Evolutionary conservation across 2,329 filamentous ascomycete species (phyloP).

Genomic region (Cladosporium oxysporum): DNA sequence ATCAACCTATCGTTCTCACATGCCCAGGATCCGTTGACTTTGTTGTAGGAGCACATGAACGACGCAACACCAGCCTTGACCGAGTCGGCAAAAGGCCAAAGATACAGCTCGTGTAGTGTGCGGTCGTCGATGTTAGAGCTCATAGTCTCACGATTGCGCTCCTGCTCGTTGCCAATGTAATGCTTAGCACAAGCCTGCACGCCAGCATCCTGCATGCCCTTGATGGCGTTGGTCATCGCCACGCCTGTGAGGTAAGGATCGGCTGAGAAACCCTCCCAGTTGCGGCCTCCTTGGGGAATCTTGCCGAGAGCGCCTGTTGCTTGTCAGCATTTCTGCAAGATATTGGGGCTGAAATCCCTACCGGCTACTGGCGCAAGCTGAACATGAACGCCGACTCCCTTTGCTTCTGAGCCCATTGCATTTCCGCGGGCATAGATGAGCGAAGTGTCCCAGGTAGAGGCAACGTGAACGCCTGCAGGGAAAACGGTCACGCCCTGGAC

Average conservation of each 20-base stretch:
- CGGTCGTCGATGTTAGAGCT: constrained; percentile 34
- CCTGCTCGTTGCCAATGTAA: constrained; percentile 22
- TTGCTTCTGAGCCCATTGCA: constrained; percentile 72
- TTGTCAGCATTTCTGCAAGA: background rate
- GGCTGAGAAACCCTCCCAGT: constrained; percentile 62
- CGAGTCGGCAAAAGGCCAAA: constrained; percentile 28
- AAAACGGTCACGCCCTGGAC: constrained; percentile 83
- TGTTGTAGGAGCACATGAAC: constrained; percentile 36
- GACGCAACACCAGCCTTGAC: constrained; percentile 26
- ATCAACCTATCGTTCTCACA: constrained; percentile 64
- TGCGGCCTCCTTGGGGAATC: constrained; percentile 21
- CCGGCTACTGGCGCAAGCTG: constrained; percentile 77
- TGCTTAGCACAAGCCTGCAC: constrained; percentile 34
- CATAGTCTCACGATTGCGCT: constrained; percentile 26
- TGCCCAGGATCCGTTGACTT: constrained; percentile 66
- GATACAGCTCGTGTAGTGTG: constrained; percentile 31
- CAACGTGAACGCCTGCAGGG: constrained; percentile 83
- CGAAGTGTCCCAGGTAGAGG: constrained; percentile 84
- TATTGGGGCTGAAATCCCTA: background rate
- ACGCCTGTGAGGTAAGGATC: constrained; percentile 63
- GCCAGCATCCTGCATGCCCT: constrained; percentile 50
- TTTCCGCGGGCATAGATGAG: constrained; percentile 80
- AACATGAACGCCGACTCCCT: constrained; percentile 72
- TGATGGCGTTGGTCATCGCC: constrained; percentile 51
- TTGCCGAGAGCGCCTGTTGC: constrained; percentile 26